phyloP scores from a whole-genome alignment of 2,329 filamentous ascomycete genomes.

The Diaporthe amygdali region DNA sequence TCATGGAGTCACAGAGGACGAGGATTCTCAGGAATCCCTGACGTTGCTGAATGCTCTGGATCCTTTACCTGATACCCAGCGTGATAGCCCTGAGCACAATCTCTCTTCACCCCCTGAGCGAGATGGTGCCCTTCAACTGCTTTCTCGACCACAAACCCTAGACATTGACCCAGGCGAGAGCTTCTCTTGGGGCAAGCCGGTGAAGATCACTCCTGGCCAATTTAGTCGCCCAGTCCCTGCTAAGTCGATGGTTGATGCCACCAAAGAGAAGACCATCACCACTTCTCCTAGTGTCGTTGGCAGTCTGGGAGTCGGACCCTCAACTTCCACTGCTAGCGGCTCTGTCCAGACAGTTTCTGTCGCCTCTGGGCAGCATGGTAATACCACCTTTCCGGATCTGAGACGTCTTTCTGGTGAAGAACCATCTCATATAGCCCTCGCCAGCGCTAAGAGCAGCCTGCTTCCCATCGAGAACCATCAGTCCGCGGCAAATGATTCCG shows the following conservation, averaged over 20 bases:
- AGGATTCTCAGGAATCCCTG: not conserved
- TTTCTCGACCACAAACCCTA: slow-evolving; percentile 1
- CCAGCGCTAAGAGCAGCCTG: not conserved
- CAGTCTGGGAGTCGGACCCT: not conserved
- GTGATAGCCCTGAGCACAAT: not conserved
- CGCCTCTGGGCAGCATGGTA: not conserved
- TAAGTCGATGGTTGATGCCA: not conserved
- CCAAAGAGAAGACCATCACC: not conserved
- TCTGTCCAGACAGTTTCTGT: not conserved
- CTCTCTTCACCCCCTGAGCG: not conserved
- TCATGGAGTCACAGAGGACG: not conserved
- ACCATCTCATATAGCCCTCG: not conserved
- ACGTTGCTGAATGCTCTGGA: not conserved
- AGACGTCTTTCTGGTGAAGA: not conserved
- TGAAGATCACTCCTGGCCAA: slow-evolving; percentile 12
- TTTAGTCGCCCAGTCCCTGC: not conserved
- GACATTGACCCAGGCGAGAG: slow-evolving; percentile 12
- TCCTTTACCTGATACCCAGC: not conserved
- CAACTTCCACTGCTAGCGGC: not conserved
- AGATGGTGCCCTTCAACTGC: not conserved
- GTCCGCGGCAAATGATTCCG: not conserved
- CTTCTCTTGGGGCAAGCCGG: slow-evolving; percentile 16
- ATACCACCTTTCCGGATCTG: not conserved
- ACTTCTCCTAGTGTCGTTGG: not conserved
- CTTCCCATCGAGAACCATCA: not conserved